Conservation (phyloP, 441 rosid genomes). For the Metrosideros polymorpha region DNA sequence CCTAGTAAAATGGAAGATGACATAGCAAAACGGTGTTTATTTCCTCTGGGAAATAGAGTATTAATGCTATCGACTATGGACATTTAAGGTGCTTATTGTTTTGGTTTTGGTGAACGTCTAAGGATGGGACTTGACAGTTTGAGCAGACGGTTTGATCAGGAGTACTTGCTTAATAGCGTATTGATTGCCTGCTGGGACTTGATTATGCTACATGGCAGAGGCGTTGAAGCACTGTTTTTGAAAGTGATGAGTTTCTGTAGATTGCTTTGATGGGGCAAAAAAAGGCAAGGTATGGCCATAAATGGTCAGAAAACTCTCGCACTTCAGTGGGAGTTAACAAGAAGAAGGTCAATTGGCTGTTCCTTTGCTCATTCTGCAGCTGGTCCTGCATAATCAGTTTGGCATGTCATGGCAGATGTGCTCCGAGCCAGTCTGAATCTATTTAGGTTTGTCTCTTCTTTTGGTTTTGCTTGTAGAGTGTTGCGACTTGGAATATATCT, state of each 20-base stretch:
- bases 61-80: not conserved
- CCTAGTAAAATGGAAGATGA: not conserved
- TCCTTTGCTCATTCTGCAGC: not conserved
- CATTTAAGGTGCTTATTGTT: not conserved
- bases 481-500: not conserved
- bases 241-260: not conserved
- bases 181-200: not conserved
- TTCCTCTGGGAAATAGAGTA: not conserved
- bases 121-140: not conserved
- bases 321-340: not conserved
- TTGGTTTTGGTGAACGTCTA: not conserved
- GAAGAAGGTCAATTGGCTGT: not conserved
- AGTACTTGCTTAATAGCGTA: not conserved
- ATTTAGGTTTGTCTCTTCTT: not conserved
- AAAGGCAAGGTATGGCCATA: not conserved
- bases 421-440: not conserved
- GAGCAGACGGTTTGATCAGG: not conserved
- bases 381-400: not conserved
- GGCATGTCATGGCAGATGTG: not conserved
- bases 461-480: not conserved
- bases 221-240: not conserved
- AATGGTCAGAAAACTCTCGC: not conserved
- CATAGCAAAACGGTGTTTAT: not conserved
- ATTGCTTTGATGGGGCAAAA: not conserved
- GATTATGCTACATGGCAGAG: not conserved